A percentile compares a stretch with the other conserved stretches of the same genome.
These are phyloP conservation scores for Suhomyces anneliseae DNA, from an alignment of 1,139 yeast species.

Conservation along the genomic window DNA sequence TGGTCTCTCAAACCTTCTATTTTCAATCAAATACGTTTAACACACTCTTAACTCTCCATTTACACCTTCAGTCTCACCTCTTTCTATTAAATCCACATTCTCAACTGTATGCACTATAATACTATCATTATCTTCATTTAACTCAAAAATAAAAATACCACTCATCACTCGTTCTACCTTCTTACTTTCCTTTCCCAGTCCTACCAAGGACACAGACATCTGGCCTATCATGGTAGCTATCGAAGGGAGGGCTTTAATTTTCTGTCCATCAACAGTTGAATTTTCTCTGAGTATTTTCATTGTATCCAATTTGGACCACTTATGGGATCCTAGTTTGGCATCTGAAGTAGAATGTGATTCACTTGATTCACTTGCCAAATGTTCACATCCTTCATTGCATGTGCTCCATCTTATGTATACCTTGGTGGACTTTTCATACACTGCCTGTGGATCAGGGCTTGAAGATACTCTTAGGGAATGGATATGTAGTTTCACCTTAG, in stretches of 20 bases:
- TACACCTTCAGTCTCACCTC: conserved; percentile 32
- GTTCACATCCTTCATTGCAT: conserved; percentile 52
- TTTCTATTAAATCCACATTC: conserved; percentile 65
- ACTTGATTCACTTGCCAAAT: conserved; percentile 27
- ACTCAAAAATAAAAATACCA: conserved; percentile 78
- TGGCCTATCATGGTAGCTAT: conserved; percentile 27
- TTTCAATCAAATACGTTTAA: conserved; percentile 7
- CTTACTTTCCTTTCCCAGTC: conserved; percentile 32
- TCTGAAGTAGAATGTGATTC: conserved; percentile 33
- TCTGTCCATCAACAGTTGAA: conserved; percentile 4
- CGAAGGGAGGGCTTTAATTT: conserved; percentile 18
- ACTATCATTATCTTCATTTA: conserved; percentile 55
- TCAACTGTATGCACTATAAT: conserved; percentile 76
- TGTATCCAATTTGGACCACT: conserved; percentile 40
- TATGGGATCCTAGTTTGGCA: conserved; percentile 40
- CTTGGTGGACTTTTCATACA: conserved; percentile 49
- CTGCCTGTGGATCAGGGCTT: conserved; percentile 27
- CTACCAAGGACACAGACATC: conserved; percentile 31
- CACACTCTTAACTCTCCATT: conserved; percentile 33
- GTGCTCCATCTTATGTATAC: conserved; percentile 63
- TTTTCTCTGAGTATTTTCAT: conserved; percentile 18
- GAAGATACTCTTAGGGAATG: conserved; percentile 35
- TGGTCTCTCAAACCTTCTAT: too few relatives aligned
- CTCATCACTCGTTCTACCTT: conserved; percentile 51
- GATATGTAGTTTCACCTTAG: conserved; percentile 51